Percentiles rank a stretch among this genome's conserved stretches.
Conservation (phyloP, 2,329 filamentous ascomycete genomes). For the Stenocarpella maydis region DNA sequence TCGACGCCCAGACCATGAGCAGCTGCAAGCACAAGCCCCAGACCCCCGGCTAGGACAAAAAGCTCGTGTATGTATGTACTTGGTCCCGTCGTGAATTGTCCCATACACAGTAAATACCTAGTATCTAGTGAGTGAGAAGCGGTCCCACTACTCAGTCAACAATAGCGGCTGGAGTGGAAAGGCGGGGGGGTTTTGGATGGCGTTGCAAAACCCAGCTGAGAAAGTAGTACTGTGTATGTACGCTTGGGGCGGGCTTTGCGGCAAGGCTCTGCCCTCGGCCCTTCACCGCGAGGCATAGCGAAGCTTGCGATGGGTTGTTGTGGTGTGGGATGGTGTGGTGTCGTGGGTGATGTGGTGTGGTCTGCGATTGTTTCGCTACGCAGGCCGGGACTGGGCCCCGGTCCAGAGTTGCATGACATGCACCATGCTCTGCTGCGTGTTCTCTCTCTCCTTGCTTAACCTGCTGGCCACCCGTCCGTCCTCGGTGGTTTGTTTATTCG, state of each 20-base stretch:
- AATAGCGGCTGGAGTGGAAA: not conserved
- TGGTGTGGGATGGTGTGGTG: not conserved
- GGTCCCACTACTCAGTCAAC: not conserved
- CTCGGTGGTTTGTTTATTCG: not conserved
- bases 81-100: not conserved
- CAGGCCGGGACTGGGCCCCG: slow-evolving; percentile 8
- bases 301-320: no score
- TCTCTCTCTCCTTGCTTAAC: not conserved
- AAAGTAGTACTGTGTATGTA: no score
- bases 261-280: not conserved
- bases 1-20: slow-evolving; percentile 16
- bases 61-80: not conserved
- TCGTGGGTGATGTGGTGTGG: slow-evolving; percentile 8
- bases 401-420: slow-evolving; percentile 25
- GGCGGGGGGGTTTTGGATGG: not conserved
- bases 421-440: not conserved
- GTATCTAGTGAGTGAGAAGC: not conserved
- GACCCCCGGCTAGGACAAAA: not conserved
- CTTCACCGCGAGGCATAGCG: no score
- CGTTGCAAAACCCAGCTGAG: not conserved
- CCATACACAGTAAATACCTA: no score
- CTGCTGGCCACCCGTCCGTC: not conserved
- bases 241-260: not conserved
- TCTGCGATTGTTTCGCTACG: not conserved
- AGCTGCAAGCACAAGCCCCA: not conserved